A percentile compares a stretch with the other conserved stretches of the same genome.
These are phyloP conservation scores for Mycena kentingensis DNA, from an alignment of 768 basidiomycete genomes.

Conservation along the genomic window DNA sequence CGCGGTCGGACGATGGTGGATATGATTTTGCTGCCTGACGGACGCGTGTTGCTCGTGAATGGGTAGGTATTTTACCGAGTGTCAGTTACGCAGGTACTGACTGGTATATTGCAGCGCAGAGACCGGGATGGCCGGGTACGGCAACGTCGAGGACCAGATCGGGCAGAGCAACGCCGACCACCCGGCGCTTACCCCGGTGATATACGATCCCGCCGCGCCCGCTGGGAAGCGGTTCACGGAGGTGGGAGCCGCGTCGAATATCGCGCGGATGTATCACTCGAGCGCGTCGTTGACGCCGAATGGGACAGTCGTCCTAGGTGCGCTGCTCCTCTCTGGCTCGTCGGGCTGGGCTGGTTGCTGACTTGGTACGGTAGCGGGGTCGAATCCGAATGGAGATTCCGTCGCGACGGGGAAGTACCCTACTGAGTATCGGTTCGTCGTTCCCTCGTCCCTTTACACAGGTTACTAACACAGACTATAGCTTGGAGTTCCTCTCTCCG, in stretches of 20 bases:
- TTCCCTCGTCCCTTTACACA: neutral
- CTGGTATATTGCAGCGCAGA: constrained; percentile 24
- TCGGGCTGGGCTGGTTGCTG: neutral
- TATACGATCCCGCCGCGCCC: constrained; percentile 34
- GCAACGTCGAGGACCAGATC: constrained; percentile 34
- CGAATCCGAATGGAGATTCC: constrained; percentile 46
- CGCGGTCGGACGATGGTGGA: constrained; percentile 41
- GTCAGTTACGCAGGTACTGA: neutral
- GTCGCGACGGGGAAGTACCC: constrained; percentile 24
- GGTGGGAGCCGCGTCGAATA: constrained; percentile 32
- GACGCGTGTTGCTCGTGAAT: constrained; percentile 43
- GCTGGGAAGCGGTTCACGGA: constrained; percentile 33
- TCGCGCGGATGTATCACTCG: constrained; percentile 39
- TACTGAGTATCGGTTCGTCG: constrained; percentile 36
- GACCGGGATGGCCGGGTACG: constrained; percentile 44
- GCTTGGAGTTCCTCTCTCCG: constrained; percentile 43
- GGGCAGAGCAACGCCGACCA: constrained; percentile 42
- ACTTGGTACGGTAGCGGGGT: constrained; percentile 37
- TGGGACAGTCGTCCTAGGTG: constrained; percentile 33
- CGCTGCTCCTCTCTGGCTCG: neutral
- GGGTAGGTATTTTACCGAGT: constrained; percentile 25
- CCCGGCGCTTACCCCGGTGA: constrained; percentile 36
- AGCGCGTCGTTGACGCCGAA: constrained; percentile 33
- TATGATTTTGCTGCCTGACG: constrained; percentile 41
- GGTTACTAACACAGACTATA: constrained; percentile 5